Evolutionary conservation across 2,329 filamentous ascomycete genomes (phyloP).

Genomic region (Fusarium hostae): DNA sequence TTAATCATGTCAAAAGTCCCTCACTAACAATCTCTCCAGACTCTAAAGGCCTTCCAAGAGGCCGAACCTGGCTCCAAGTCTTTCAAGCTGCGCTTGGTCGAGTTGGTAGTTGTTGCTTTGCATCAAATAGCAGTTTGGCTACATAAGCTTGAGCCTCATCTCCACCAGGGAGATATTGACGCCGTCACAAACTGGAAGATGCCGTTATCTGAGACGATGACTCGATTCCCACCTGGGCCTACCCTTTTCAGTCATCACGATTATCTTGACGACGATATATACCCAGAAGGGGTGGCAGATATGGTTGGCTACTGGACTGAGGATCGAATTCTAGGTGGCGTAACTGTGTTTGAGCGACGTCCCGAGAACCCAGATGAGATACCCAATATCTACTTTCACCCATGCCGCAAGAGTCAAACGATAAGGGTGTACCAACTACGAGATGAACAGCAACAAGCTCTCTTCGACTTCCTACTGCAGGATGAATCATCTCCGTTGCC

Average conservation of each 20-base stretch:
- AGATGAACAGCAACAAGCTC: constrained; percentile 12
- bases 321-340: constrained; percentile 21
- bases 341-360: constrained; percentile 7
- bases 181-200: constrained; percentile 14
- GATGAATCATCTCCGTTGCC: neutral
- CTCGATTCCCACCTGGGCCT: neutral
- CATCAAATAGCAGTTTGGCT: constrained; percentile 18
- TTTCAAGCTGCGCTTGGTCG: constrained; percentile 1
- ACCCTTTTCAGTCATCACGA: constrained; percentile 23
- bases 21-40: neutral
- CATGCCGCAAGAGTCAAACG: constrained; percentile 17
- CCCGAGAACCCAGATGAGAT: neutral
- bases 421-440: constrained; percentile 26
- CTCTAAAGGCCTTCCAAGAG: neutral
- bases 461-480: constrained; percentile 13
- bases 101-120: constrained; percentile 8
- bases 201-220: neutral
- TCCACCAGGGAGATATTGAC: constrained; percentile 17
- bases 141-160: constrained; percentile 8
- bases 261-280: constrained; percentile 25
- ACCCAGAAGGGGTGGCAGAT: constrained; percentile 15
- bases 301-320: constrained; percentile 32
- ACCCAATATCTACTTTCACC: constrained; percentile 23
- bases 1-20: accelerated
- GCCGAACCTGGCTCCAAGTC: neutral